Conservation (phyloP, 768 basidiomycete species). For the Strobilomyces echinocephalus region DNA sequence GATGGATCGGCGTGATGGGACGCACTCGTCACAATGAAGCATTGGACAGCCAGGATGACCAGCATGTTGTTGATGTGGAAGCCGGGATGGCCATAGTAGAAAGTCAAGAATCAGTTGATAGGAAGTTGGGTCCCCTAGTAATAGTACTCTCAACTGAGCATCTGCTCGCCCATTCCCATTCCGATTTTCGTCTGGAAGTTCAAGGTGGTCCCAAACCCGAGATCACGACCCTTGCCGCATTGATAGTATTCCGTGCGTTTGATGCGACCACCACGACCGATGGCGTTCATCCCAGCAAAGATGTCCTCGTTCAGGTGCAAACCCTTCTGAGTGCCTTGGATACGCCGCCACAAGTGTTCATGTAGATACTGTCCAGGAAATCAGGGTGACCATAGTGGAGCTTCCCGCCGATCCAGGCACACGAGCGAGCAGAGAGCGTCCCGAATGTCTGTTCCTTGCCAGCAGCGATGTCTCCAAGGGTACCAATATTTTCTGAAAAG, state of each 20-base stretch:
- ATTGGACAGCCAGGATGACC: conserved; percentile 93
- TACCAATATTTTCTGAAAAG: conserved; percentile 99
- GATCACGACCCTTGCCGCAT: conserved; percentile 97
- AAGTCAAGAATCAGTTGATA: conserved; percentile 97
- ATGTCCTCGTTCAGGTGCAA: conserved; percentile 99
- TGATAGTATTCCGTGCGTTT: conserved; percentile 99
- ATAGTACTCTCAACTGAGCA: conserved; percentile 98
- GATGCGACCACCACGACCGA: conserved; percentile 94
- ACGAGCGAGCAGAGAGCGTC: conserved; percentile 89
- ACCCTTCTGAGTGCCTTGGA: conserved; percentile 99
- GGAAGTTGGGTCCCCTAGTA: conserved; percentile 97
- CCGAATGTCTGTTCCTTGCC: conserved; percentile 99
- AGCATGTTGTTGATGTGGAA: conserved; percentile 99
- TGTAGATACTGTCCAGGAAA: conserved; percentile 96
- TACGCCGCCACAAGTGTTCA: conserved; percentile 97
- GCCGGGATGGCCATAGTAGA: conserved; percentile 98
- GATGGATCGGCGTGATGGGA: conserved; percentile 15
- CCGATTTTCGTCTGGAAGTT: conserved; percentile 99
- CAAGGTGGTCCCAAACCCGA: conserved; percentile 97
- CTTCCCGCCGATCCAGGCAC: conserved; percentile 98
- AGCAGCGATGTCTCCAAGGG: conserved; percentile 95
- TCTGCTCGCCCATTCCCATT: conserved; percentile 99
- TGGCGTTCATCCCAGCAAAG: conserved; percentile 98
- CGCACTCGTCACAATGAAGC: conserved; percentile 89
- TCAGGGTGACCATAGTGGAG: conserved; percentile 99